phyloP scores from a whole-genome alignment of 208 protist genomes.

The Trypanosoma rangeli region DNA sequence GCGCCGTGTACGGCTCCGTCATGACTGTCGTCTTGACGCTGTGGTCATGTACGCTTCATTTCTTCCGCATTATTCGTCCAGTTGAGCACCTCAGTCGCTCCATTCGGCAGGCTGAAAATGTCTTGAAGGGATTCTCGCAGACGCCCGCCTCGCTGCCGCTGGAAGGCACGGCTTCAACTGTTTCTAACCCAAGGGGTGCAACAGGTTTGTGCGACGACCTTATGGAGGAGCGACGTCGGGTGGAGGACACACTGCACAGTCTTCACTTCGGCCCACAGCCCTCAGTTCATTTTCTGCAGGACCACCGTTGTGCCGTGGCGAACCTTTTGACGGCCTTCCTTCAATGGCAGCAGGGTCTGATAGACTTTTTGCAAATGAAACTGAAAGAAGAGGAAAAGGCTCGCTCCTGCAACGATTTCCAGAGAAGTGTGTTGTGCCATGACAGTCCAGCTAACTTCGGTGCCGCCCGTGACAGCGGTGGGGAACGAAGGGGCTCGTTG shows the following conservation, averaged over 20 bases:
- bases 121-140: background rate
- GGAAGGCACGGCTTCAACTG: no score
- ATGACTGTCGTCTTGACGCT: slow-evolving; percentile 54
- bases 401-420: background rate
- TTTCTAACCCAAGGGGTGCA: no score
- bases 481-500: no score
- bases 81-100: slow-evolving; percentile 29
- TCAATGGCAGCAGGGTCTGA: background rate
- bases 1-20: slow-evolving; percentile 43
- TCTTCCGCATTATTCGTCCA: slow-evolving; percentile 40
- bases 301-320: background rate
- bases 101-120: background rate
- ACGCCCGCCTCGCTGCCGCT: no score
- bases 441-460: background rate
- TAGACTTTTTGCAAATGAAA: background rate
- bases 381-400: background rate
- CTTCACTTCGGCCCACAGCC: background rate
- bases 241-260: background rate
- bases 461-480: no score
- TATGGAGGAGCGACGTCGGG: background rate
- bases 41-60: slow-evolving; percentile 41
- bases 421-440: no score
- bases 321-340: background rate
- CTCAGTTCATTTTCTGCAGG: background rate
- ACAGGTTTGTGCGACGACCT: background rate